These are phyloP conservation scores for Macrolepiota dolichaula DNA, from an alignment of 768 basidiomycete species.

Conservation along the genomic window DNA sequence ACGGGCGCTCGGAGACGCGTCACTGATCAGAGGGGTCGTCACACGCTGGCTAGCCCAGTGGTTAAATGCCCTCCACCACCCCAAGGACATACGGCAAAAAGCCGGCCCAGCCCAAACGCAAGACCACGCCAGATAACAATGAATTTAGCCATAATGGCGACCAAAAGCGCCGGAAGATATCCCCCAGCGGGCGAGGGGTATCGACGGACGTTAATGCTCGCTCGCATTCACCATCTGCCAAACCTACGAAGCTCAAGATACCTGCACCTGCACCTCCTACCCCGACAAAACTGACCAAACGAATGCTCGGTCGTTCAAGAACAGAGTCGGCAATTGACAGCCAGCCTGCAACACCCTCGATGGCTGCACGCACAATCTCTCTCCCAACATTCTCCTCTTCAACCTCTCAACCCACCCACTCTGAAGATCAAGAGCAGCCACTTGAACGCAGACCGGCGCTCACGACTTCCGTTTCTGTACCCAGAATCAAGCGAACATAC, in stretches of 20 bases:
- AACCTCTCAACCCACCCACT: conserved; percentile 15
- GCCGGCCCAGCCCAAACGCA: conserved; percentile 21
- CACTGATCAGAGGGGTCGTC: conserved; percentile 1
- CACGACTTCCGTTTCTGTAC: conserved; percentile 23
- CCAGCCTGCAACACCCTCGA: conserved; percentile 12
- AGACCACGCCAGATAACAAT: conserved; percentile 5
- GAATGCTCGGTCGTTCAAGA: conserved; percentile 69
- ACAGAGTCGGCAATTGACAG: conserved; percentile 54
- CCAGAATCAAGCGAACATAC: conserved; percentile 58
- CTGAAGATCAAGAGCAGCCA: background rate
- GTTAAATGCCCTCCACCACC: conserved; percentile 16
- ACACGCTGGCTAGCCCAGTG: conserved; percentile 6
- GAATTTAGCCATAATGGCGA: background rate
- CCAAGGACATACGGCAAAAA: conserved; percentile 36
- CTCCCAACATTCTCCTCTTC: conserved; percentile 31
- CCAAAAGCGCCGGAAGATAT: background rate
- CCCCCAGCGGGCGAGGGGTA: background rate
- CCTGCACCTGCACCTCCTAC: conserved; percentile 11
- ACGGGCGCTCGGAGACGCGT: background rate
- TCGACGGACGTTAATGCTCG: background rate
- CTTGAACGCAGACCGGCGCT: conserved; percentile 19
- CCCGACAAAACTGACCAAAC: conserved; percentile 51
- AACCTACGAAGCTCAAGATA: conserved; percentile 15
- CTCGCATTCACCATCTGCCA: conserved; percentile 34
- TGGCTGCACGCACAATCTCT: conserved; percentile 32